Base-by-base conservation (phyloP, 139 green algal genomes). In the Gonium pectorale region DNA sequence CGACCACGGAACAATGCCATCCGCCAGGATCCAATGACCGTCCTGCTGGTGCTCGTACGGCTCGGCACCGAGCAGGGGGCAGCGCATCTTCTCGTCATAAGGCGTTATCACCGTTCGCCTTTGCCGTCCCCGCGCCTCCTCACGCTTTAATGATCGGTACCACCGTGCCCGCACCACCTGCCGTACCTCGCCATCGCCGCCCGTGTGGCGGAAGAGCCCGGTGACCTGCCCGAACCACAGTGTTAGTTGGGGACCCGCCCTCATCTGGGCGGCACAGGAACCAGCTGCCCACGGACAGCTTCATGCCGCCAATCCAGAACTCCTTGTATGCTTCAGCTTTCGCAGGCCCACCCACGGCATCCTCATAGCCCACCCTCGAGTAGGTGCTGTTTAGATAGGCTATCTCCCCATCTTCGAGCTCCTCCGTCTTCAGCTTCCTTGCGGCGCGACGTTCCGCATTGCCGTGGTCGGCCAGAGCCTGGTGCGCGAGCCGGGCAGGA, bases 211-310 rank as follows among this genome's bases (percentile, higher is more conserved):
- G 27, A 27, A 29, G 15, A 62, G 3, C 0, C 11, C 37, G 1
- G 11, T 43, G 6, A 60, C 68, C 22, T 26, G 3, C 41, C 43
- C 43, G 35, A 62, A 77, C 68, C 43, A 63, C 4, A 77, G 21
- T 29, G 33, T 40, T 2, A 2, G 27, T 3, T n/a, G n/a, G n/a
- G n/a, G 7, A 5, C 27, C 29, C 43, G n/a, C 43, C 5, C 3
- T 60, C 68, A n/a, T n/a, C n/a, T 8, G 68, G 68, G 4, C 68
- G 68, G 43, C 43, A 62, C 43, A 77, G 29, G 44, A 77, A 77
- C 68, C 68, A 77, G 9, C 8, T 31, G 26, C 29, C 68, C 2
- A 15, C 2, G 7, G 2, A 2, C 1, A 62, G 44, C 9, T 43
- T 41, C 0, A 62, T 26, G 1, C 13, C 11, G 43, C 68, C 68